Percentiles rank a stretch among this genome's conserved stretches.
phyloP scores from a whole-genome alignment of 2,329 filamentous ascomycete species.

The Ascochyta pisi region DNA sequence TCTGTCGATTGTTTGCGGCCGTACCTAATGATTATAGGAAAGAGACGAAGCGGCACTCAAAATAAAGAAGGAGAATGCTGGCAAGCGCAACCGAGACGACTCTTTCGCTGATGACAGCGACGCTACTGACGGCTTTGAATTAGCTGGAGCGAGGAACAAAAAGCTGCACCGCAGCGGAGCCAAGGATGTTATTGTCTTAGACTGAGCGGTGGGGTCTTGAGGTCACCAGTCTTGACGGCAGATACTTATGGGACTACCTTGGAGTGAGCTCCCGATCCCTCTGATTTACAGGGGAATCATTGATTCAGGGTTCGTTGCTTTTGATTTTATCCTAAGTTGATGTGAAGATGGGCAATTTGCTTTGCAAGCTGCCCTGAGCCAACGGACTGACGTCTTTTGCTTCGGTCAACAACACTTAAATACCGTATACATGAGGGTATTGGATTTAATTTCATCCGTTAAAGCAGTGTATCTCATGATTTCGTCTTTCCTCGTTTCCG shows the following conservation, averaged over 20 bases:
- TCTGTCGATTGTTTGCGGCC: neutral
- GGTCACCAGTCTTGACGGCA: neutral
- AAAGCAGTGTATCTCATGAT: too few relatives aligned
- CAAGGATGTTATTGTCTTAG: neutral
- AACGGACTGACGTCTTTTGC: too few relatives aligned
- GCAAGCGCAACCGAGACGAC: neutral
- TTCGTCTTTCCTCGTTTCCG: too few relatives aligned
- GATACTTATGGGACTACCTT: neutral
- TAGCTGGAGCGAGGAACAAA: neutral
- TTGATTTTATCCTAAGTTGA: too few relatives aligned
- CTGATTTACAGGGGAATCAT: too few relatives aligned
- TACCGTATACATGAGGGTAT: too few relatives aligned
- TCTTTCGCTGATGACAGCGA: neutral
- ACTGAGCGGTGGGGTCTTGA: neutral
- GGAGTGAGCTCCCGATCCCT: neutral
- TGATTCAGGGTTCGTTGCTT: too few relatives aligned
- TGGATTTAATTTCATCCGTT: too few relatives aligned
- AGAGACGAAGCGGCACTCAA: neutral
- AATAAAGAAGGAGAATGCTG: neutral
- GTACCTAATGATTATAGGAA: neutral
- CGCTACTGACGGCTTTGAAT: neutral
- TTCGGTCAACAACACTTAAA: too few relatives aligned
- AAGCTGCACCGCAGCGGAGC: neutral
- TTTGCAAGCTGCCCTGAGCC: too few relatives aligned
- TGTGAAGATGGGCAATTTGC: too few relatives aligned